Evolutionary conservation across 1,284 basidiomycete genomes (phyloP), one percentile per base, ranked within the genome.

Genomic region (Cutaneotrichosporon spelunceum): DNA sequence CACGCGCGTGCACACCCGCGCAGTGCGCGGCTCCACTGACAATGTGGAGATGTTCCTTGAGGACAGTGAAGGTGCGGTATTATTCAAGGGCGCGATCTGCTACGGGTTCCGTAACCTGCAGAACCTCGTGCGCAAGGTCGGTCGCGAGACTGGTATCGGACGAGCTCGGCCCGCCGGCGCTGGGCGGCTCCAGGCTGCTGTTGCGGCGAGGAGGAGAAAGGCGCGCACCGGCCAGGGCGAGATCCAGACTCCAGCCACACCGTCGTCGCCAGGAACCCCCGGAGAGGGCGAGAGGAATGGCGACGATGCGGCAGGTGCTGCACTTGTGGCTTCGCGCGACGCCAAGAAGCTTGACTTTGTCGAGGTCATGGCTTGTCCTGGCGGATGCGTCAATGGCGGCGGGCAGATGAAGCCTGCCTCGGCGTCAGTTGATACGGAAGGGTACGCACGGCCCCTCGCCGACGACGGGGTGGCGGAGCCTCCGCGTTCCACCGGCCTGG

Each of bases 341-440:
- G 84, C 85, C 57, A 82, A 81, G 70, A 82, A 85, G 34, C 90
- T 95, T 76, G 95, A 99, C 79, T 99, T 95, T 77, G 89, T 99
- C 53, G 96, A 99, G 73, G 93, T 99, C 64, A 99, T 99, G 96
- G 96, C 96, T 24, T 99, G 96, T 80, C 96, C 96, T 0, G 87
- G 90, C 0, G 96, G 96, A 7, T 99, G 96, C 75, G 91, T 97
- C 53, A 98, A 98, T 73, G 95, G 96, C 3, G 95, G 96, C 27
- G 96, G 96, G 2, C 96, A 99, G 80, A 82, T 94, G 70, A 87
- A 88, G 67, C 86, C 78, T n/a, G 70, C 68, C 2, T 54, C 56
- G 2, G 54, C 23, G 24, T 21, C 53, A 26, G 48, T 34, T 11
- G 87, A 89, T 69, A 84, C 81, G 60, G 87, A 89, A 73, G 86